Percentiles rank a stretch among this genome's conserved stretches.
Conservation (phyloP, 163 green algal species). For the Trebouxia gelatinosa region DNA sequence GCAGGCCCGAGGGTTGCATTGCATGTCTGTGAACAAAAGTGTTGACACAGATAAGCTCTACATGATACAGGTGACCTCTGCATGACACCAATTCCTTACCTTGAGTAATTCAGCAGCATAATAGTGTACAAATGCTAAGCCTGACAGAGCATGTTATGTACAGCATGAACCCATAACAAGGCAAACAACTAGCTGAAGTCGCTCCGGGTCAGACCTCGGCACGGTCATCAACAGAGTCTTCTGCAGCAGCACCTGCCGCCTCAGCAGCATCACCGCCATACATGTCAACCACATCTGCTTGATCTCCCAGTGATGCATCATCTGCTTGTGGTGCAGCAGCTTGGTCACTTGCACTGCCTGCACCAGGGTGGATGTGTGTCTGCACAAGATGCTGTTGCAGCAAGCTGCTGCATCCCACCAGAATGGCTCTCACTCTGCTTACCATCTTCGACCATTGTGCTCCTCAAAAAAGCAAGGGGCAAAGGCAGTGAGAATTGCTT, state of each 20-base stretch:
- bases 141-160: too few species aligned
- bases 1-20: too few species aligned
- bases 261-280: conserved; percentile 33
- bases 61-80: too few species aligned
- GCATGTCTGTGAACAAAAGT: too few species aligned
- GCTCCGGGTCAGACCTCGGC: too few species aligned
- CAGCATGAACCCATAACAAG: too few species aligned
- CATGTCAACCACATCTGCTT: conserved; percentile 30
- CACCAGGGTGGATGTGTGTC: background rate
- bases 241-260: conserved; percentile 7
- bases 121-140: too few species aligned
- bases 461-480: background rate
- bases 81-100: too few species aligned
- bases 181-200: too few species aligned
- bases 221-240: background rate
- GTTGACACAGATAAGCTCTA: too few species aligned
- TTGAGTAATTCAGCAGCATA: too few species aligned
- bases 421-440: background rate
- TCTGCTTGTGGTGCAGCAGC: conserved; percentile 10
- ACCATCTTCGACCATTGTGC: background rate
- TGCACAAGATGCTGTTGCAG: background rate
- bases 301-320: background rate
- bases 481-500: too few species aligned
- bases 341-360: background rate
- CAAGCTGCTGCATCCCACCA: background rate